Conservation (phyloP, 2,329 filamentous ascomycete species). For the Fusarium secorum region DNA sequence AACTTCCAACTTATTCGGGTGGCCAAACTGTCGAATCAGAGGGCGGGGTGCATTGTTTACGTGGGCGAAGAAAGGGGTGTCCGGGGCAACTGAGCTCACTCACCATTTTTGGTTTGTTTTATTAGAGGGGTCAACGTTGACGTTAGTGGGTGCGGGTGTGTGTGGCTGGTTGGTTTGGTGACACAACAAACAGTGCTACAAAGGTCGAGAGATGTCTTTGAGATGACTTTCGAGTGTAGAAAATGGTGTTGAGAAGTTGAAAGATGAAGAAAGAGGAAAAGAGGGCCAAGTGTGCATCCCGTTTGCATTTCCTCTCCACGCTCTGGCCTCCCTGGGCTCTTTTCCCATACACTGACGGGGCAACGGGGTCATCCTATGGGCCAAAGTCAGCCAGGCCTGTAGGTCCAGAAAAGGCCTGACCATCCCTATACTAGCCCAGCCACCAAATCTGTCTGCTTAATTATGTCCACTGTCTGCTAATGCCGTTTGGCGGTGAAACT, state of each 20-base stretch:
- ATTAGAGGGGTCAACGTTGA: constrained; percentile 15
- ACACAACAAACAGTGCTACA: constrained; percentile 2
- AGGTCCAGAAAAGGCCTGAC: not conserved
- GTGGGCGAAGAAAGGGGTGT: constrained; percentile 37
- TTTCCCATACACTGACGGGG: constrained; percentile 46
- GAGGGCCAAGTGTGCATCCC: constrained; percentile 30
- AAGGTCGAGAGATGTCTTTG: constrained; percentile 6
- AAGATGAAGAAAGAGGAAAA: constrained; percentile 37
- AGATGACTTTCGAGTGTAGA: constrained; percentile 5
- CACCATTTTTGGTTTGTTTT: constrained; percentile 47
- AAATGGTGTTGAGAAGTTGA: constrained; percentile 39
- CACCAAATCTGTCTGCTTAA: not conserved
- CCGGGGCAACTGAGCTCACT: constrained; percentile 50
- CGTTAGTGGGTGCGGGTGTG: not conserved
- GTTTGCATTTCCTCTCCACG: constrained; percentile 39
- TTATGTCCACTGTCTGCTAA: constrained; percentile 13
- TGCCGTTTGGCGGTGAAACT: constrained; percentile 34
- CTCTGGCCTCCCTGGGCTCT: constrained; percentile 37
- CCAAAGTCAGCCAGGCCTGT: constrained; percentile 18
- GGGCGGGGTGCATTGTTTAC: constrained; percentile 49
- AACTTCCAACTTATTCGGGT: constrained; percentile 33
- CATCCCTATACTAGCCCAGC: fast-evolving
- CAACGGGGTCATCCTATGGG: constrained; percentile 32
- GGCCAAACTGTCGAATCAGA: constrained; percentile 46
- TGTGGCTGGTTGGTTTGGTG: constrained; percentile 29